Percentiles rank a stretch among this genome's conserved stretches.
phyloP scores from a whole-genome alignment of 2,329 filamentous ascomycete species.

The Aspergillus ruber region DNA sequence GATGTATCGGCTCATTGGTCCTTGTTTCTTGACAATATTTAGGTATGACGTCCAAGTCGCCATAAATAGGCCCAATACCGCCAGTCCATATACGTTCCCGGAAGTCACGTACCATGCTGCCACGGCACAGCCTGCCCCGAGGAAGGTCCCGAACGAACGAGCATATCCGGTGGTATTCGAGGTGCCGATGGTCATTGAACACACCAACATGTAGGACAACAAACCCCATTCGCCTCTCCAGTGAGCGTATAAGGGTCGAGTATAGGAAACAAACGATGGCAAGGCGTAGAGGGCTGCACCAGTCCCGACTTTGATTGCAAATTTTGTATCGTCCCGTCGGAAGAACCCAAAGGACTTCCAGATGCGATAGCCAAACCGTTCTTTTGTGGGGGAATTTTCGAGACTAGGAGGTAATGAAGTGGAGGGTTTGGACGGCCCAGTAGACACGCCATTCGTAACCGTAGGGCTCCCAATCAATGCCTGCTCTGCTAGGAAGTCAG shows the following conservation, averaged over 20 bases:
- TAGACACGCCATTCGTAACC: background rate
- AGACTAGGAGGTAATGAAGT: slow-evolving; percentile 1
- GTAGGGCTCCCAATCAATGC: slow-evolving; percentile 5
- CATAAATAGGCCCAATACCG: slow-evolving; percentile 74
- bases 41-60: slow-evolving; percentile 82
- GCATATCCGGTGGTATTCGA: slow-evolving; percentile 88
- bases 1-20: slow-evolving; percentile 86
- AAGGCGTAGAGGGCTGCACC: slow-evolving; percentile 85
- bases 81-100: slow-evolving; percentile 68
- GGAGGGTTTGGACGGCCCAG: background rate
- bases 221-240: slow-evolving; percentile 98
- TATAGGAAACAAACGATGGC: slow-evolving; percentile 74
- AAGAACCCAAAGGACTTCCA: slow-evolving; percentile 53
- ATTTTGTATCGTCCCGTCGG: slow-evolving; percentile 61
- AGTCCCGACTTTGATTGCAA: slow-evolving; percentile 87
- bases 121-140: slow-evolving; percentile 71
- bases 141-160: slow-evolving; percentile 76
- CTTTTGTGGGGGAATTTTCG: slow-evolving; percentile 12
- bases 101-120: slow-evolving; percentile 69
- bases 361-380: slow-evolving; percentile 41
- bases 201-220: slow-evolving; percentile 95
- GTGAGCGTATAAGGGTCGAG: slow-evolving; percentile 71
- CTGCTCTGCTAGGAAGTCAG: slow-evolving; percentile 9
- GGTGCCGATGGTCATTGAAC: slow-evolving; percentile 93
- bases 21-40: slow-evolving; percentile 75